A percentile compares a stretch with the other conserved stretches of the same genome.
These are phyloP conservation scores for Teunomyces stri DNA, from an alignment of 805 yeast genomes.

Conservation along the genomic window DNA sequence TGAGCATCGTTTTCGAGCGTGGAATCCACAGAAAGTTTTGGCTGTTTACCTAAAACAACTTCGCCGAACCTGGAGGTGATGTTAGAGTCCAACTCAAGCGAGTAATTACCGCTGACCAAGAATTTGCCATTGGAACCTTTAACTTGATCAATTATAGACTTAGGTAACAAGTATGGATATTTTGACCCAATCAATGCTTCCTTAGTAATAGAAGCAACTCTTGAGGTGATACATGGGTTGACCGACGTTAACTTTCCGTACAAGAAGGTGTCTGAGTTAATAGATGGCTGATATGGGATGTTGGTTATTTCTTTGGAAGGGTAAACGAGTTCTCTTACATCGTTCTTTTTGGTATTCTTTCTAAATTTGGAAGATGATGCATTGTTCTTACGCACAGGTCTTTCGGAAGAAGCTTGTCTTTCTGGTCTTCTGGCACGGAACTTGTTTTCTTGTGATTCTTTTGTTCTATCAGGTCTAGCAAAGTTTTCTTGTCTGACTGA, in stretches of 20 bases:
- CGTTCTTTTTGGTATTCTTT: neutral
- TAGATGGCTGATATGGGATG: slow-evolving; percentile 16
- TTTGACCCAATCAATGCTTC: slow-evolving; percentile 35
- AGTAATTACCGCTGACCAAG: slow-evolving; percentile 30
- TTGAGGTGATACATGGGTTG: slow-evolving; percentile 24
- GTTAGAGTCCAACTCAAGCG: slow-evolving; percentile 20
- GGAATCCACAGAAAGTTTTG: slow-evolving; percentile 9
- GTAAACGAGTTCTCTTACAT: neutral
- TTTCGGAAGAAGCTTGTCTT: neutral
- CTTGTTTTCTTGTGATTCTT: neutral
- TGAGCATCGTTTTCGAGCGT: slow-evolving; percentile 8
- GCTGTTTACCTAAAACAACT: slow-evolving; percentile 33
- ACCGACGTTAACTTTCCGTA: slow-evolving; percentile 36
- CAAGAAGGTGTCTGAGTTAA: slow-evolving; percentile 30
- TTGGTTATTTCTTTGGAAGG: slow-evolving; percentile 6
- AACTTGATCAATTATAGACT: slow-evolving; percentile 25
- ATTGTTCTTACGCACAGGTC: slow-evolving; percentile 3
- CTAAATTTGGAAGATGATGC: neutral
- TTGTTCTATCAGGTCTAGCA: neutral
- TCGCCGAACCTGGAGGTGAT: slow-evolving; percentile 25
- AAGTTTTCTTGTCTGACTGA: neutral
- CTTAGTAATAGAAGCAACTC: slow-evolving; percentile 42
- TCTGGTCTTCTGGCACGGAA: slow-evolving; percentile 6
- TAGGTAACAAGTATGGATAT: slow-evolving; percentile 42
- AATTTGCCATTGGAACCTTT: slow-evolving; percentile 26